Conservation (phyloP, 1,139 yeast genomes). For the Candida buenavistaensis region DNA sequence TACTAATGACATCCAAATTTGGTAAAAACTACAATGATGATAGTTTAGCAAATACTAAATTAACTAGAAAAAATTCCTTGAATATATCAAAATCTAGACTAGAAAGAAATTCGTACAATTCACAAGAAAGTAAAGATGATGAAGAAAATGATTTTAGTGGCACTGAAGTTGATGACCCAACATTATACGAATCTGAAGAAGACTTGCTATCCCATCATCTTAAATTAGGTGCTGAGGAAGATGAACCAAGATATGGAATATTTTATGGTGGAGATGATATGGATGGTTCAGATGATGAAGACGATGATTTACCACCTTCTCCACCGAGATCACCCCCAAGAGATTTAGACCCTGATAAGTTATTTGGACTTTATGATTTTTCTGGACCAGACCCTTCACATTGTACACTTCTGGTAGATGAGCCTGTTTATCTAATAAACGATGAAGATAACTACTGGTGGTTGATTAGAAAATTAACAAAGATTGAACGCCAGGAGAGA, state of each 20-base stretch:
- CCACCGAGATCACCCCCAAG: constrained; percentile 82
- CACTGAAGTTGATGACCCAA: constrained; percentile 7
- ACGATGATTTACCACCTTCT: constrained; percentile 44
- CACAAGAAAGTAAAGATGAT: constrained; percentile 3
- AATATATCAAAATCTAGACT: constrained; percentile 12
- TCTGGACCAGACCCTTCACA: constrained; percentile 94
- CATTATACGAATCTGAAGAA: neutral
- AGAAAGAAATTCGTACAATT: constrained; percentile 7
- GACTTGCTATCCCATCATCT: constrained; percentile 1
- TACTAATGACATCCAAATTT: constrained; percentile 30
- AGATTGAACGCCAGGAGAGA: constrained; percentile 28
- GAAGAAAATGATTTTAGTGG: constrained; percentile 2
- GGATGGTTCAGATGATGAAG: constrained; percentile 17
- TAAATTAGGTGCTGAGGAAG: neutral
- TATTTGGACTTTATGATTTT: constrained; percentile 86
- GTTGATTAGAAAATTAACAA: constrained; percentile 71
- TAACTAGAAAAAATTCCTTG: constrained; percentile 13
- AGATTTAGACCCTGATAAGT: constrained; percentile 79
- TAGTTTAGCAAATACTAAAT: constrained; percentile 9
- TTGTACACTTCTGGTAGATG: constrained; percentile 77
- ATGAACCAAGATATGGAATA: constrained; percentile 9
- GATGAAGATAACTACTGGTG: constrained; percentile 97
- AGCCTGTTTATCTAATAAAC: constrained; percentile 76
- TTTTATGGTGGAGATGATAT: constrained; percentile 17
- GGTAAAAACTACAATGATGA: constrained; percentile 27